These are phyloP conservation scores for Zymoseptoria passerinii DNA, from an alignment of 2,329 filamentous ascomycete species.

Conservation along the genomic window DNA sequence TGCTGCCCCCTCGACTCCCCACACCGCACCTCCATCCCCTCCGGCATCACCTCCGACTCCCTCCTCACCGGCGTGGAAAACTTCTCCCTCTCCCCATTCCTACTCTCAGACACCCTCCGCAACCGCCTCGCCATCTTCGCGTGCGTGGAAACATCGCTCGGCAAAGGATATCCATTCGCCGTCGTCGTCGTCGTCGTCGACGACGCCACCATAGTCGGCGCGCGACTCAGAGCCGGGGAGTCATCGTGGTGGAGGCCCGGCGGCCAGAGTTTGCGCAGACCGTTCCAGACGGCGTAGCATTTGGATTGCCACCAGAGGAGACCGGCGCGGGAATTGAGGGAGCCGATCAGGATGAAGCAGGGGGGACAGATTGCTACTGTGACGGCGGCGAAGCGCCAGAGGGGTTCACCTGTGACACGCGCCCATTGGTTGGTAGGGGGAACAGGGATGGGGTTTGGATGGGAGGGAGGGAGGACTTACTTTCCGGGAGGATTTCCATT, in stretches of 20 bases:
- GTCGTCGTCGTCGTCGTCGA: no score
- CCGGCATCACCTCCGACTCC: not conserved
- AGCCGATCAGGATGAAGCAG: slow-evolving; percentile 40
- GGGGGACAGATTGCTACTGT: slow-evolving; percentile 37
- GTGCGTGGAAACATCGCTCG: not conserved
- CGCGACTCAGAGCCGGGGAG: not conserved
- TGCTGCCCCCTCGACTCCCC: not conserved
- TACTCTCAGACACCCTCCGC: not conserved
- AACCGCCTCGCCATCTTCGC: not conserved
- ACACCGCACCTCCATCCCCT: not conserved
- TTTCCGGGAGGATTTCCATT: slow-evolving; percentile 38
- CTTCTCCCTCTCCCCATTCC: not conserved
- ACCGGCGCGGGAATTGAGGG: slow-evolving; percentile 35
- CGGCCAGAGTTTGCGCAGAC: not conserved
- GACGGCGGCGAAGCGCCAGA: slow-evolving; percentile 35
- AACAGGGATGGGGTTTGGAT: not conserved
- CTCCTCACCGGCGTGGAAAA: not conserved
- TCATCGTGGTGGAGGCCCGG: not conserved
- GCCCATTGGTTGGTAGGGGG: no score
- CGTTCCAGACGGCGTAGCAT: not conserved
- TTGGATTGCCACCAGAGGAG: slow-evolving; percentile 30
- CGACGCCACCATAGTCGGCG: not conserved
- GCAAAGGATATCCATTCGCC: not conserved
- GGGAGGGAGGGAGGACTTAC: slow-evolving; percentile 17
- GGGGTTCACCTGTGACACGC: not conserved